phyloP scores from a whole-genome alignment of 2,329 filamentous ascomycete species.

The Fusarium xylarioides region DNA sequence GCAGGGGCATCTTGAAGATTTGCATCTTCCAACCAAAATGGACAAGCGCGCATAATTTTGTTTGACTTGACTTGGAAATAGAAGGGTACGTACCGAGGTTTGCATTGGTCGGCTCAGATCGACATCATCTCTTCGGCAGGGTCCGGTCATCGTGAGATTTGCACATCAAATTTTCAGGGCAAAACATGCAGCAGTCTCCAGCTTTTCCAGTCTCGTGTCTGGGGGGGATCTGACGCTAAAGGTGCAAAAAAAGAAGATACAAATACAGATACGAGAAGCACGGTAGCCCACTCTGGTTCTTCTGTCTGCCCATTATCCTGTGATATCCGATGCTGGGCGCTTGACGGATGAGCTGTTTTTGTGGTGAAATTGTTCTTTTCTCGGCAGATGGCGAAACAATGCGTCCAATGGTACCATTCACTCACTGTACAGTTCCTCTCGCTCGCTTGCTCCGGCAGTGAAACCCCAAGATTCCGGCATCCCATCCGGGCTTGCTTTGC shows the following conservation, averaged over 20 bases:
- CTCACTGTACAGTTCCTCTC: neutral
- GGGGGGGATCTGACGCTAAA: conserved; percentile 11
- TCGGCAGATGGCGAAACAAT: conserved; percentile 21
- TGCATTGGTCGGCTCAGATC: conserved; percentile 34
- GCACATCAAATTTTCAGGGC: neutral
- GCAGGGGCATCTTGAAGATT: conserved; percentile 2
- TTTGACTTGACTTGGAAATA: neutral
- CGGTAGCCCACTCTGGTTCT: neutral
- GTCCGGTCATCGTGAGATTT: conserved; percentile 26
- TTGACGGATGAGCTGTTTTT: conserved; percentile 15
- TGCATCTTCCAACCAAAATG: conserved; percentile 8
- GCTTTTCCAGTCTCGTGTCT: conserved; percentile 2
- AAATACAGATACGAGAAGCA: conserved; percentile 2
- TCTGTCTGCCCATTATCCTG: conserved; percentile 16
- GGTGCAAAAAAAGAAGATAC: neutral
- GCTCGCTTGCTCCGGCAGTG: conserved; percentile 32
- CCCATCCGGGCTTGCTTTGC: neutral
- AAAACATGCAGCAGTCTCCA: conserved; percentile 16
- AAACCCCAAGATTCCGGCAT: conserved; percentile 26
- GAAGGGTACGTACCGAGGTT: conserved; percentile 3
- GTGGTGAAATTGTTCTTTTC: neutral
- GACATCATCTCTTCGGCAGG: conserved; percentile 41
- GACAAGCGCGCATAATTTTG: conserved; percentile 16
- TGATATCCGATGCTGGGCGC: conserved; percentile 25
- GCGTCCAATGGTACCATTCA: neutral